These are phyloP conservation scores for Suillus clintonianus DNA, from an alignment of 768 basidiomycete genomes.

Conservation along the genomic window DNA sequence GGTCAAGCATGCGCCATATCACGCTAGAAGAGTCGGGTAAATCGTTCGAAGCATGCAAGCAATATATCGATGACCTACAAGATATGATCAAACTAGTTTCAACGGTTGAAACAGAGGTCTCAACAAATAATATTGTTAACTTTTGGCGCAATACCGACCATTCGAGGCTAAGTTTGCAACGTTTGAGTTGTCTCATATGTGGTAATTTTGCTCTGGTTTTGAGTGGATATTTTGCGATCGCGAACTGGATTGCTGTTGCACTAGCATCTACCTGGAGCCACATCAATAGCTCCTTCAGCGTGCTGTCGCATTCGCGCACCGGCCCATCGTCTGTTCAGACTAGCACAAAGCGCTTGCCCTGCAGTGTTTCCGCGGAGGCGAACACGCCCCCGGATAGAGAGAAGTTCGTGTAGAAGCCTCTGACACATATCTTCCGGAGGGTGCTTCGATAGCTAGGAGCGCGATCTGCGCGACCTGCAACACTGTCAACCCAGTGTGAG, in stretches of 20 bases:
- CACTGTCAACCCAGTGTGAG: not conserved
- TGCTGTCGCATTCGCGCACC: not conserved
- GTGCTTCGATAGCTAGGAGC: not conserved
- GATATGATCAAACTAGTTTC: too few species aligned
- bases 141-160: too few species aligned
- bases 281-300: not conserved
- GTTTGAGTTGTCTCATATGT: not conserved
- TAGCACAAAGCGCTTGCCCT: not conserved
- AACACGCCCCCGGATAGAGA: not conserved
- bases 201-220: not conserved
- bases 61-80: too few species aligned
- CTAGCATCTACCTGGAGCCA: not conserved
- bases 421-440: not conserved
- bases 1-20: too few species aligned
- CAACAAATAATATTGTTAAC: too few species aligned
- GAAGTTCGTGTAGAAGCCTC: not conserved
- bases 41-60: too few species aligned
- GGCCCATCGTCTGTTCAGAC: not conserved
- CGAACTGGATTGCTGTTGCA: not conserved
- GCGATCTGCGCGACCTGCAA: not conserved
- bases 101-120: too few species aligned
- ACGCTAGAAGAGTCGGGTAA: too few species aligned
- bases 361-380: too few species aligned
- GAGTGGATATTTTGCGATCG: not conserved
- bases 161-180: not conserved